Conservation (phyloP, 2,329 filamentous ascomycete genomes). For the Lachnellula subtilissima region DNA sequence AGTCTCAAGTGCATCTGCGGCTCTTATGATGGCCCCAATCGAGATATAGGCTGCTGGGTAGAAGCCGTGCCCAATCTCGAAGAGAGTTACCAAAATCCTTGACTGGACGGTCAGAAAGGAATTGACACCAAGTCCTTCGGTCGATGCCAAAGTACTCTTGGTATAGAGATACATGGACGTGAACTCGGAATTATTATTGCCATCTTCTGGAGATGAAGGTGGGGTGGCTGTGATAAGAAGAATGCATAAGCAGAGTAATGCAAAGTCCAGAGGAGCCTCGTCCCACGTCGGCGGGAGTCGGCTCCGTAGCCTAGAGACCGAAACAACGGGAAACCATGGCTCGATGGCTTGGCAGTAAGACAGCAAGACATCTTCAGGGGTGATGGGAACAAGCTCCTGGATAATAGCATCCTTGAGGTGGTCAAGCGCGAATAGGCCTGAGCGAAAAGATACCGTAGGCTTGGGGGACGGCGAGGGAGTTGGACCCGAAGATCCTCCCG, state of each 20-base stretch:
- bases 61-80: slow-evolving; percentile 20
- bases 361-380: slow-evolving; percentile 10
- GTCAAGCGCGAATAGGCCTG: slow-evolving; percentile 4
- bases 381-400: slow-evolving; percentile 8
- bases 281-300: slow-evolving; percentile 16
- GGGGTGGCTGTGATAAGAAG: slow-evolving; percentile 12
- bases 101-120: slow-evolving; percentile 14
- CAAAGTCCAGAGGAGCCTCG: slow-evolving; percentile 10
- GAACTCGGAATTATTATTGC: slow-evolving; percentile 8
- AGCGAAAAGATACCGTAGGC: slow-evolving; percentile 5
- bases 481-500: slow-evolving; percentile 8
- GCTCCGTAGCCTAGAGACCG: slow-evolving; percentile 8
- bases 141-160: slow-evolving; percentile 11
- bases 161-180: slow-evolving; percentile 15
- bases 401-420: slow-evolving; percentile 14
- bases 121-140: slow-evolving; percentile 18
- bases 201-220: slow-evolving; percentile 1
- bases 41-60: slow-evolving; percentile 20
- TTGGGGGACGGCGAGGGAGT: slow-evolving; percentile 9
- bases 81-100: slow-evolving; percentile 19
- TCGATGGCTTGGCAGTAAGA: slow-evolving; percentile 10
- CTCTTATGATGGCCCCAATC: slow-evolving; percentile 16
- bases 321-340: slow-evolving; percentile 19
- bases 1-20: slow-evolving; percentile 15
- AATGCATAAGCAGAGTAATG: slow-evolving; percentile 15